A percentile compares a stretch with the other conserved stretches of the same genome.
Evolutionary conservation across 1,284 basidiomycete genomes (phyloP).

Genomic region (Ceratorhiza oryzae-sativae): DNA sequence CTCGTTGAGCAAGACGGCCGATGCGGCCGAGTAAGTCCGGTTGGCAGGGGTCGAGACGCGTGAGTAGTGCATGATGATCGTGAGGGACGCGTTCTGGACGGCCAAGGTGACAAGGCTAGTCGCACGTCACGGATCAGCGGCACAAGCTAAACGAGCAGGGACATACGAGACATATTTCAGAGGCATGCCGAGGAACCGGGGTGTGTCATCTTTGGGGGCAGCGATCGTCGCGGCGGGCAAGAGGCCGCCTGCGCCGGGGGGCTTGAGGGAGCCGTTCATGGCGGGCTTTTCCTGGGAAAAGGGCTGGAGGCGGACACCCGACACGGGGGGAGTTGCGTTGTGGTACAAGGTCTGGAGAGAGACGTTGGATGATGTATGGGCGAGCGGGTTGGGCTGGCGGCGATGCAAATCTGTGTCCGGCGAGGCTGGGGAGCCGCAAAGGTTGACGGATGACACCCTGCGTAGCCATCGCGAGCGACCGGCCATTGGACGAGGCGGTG

Average conservation of each 20-base stretch:
- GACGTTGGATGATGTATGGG: conserved; percentile 25
- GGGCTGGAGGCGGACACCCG: neutral
- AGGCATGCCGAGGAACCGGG: conserved; percentile 71
- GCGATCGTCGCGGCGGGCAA: conserved; percentile 24
- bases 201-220: conserved; percentile 48
- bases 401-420: conserved; percentile 37
- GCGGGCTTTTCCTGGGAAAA: conserved; percentile 12
- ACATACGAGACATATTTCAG: conserved; percentile 84
- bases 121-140: neutral
- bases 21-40: conserved; percentile 84
- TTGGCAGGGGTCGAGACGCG: conserved; percentile 81
- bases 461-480: neutral
- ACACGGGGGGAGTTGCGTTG: neutral
- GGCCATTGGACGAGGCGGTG: conserved; percentile 7
- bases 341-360: conserved; percentile 28
- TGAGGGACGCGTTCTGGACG: conserved; percentile 88
- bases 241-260: conserved; percentile 3
- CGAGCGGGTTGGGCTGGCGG: conserved; percentile 31
- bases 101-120: conserved; percentile 86
- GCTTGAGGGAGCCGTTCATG: conserved; percentile 26
- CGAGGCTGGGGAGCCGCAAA: conserved; percentile 37
- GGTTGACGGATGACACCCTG: conserved; percentile 37
- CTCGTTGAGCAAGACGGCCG: conserved; percentile 92
- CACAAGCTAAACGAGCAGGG: conserved; percentile 6
- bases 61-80: conserved; percentile 95